A percentile compares a stretch with the other conserved stretches of the same genome.
Evolutionary conservation across 345 rosid species (phyloP).

Genomic region (Lepidium sativum): DNA sequence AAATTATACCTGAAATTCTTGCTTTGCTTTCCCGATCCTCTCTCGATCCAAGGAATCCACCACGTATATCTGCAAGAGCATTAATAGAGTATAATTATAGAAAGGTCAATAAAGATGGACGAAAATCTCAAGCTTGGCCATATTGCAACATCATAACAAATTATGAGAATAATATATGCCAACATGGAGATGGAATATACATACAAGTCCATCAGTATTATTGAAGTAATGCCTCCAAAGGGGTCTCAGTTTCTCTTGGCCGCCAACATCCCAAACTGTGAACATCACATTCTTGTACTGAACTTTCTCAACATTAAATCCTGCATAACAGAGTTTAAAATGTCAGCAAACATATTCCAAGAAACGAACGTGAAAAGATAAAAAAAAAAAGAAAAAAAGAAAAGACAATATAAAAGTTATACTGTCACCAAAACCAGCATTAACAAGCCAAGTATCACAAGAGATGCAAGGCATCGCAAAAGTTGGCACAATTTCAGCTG

Average conservation of each 20-base stretch:
- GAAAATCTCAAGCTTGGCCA: neutral
- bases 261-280: conserved; percentile 99
- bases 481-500: neutral
- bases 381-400: neutral
- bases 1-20: conserved; percentile 78
- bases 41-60: conserved; percentile 98
- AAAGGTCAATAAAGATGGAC: neutral
- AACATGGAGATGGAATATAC: neutral
- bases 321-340: conserved; percentile 31
- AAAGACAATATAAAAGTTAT: neutral
- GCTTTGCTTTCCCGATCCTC: conserved; percentile 85
- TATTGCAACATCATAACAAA: neutral
- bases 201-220: conserved; percentile 97
- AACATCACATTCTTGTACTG: conserved; percentile 97
- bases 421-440: neutral
- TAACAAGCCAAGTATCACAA: neutral
- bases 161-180: neutral
- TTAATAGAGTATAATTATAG: neutral
- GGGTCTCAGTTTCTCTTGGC: conserved; percentile 97
- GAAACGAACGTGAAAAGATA: neutral
- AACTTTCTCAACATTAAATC: conserved; percentile 98
- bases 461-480: neutral
- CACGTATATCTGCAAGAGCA: conserved; percentile 70
- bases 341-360: neutral
- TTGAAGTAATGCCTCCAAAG: conserved; percentile 99